Evolutionary conservation across 2,329 filamentous ascomycete genomes (phyloP).

Genomic region (Sclerotiophoma versabilis): DNA sequence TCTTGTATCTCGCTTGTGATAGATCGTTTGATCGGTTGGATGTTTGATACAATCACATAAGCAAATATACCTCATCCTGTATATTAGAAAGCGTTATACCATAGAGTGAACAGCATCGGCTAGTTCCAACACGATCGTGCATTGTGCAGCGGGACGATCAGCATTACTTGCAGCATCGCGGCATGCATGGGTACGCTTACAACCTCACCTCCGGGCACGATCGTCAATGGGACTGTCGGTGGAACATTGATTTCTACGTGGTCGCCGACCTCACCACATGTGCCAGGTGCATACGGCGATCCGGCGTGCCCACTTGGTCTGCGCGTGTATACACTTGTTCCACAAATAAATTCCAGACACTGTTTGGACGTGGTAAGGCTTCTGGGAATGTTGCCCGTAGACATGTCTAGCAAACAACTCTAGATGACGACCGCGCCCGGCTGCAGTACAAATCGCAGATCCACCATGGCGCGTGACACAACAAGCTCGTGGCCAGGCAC

Average conservation of each 20-base stretch:
- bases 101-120: too few relatives aligned
- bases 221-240: neutral
- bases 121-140: too few relatives aligned
- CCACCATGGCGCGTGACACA: slow-evolving; percentile 1
- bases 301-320: neutral
- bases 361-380: slow-evolving; percentile 1
- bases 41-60: too few relatives aligned
- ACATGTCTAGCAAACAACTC: slow-evolving; percentile 1
- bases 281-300: neutral
- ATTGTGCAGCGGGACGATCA: slow-evolving; percentile 32
- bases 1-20: slow-evolving; percentile 15
- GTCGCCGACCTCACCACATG: slow-evolving; percentile 10
- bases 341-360: slow-evolving; percentile 8
- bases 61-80: too few relatives aligned
- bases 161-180: slow-evolving; percentile 20
- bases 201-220: neutral
- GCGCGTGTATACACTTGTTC: slow-evolving; percentile 6
- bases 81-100: too few relatives aligned
- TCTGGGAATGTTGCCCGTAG: slow-evolving; percentile 4
- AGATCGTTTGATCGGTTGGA: slow-evolving; percentile 11
- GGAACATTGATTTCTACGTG: slow-evolving; percentile 4
- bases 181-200: slow-evolving; percentile 20
- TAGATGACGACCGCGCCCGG: neutral
- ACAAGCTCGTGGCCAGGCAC: slow-evolving; percentile 1
- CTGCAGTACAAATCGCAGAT: slow-evolving; percentile 6